Base-by-base conservation (phyloP, 2,329 filamentous ascomycete genomes). In the Clarireedia paspali region DNA sequence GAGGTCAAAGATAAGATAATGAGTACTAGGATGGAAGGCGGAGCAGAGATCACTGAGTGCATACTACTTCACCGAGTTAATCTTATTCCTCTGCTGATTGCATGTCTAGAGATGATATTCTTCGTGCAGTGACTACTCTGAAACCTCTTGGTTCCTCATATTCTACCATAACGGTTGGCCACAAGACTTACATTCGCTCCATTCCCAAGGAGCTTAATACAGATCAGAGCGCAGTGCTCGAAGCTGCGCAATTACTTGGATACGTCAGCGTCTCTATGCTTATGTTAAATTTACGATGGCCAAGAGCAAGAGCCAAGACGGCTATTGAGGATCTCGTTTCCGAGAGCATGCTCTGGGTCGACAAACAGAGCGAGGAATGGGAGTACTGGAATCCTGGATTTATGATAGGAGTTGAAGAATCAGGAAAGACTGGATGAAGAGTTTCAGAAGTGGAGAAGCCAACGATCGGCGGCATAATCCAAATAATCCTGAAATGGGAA, bases 141-240 rank as follows among this genome's bases (percentile, higher is more conserved):
- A 83, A 87, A 64, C 94, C 94, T 0, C 81, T 99, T 2, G 91
- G 91, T 0, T 90, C 89, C 0, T 89, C 91, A 17, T 96, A 96
- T 72, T 87, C 84, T 26, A 85, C 96, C 56, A 80, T 96, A 61
- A 84, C 80, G 54, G 88, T 99, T 59, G 94, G 94, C 6, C 84
- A 84, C 62, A 88, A 88, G 67, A 82, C 88, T 59, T 94, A 96
- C 72, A 92, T 99, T 54, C 83, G 94, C 27, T 95, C 90, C 3
- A 85, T 99, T 42, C 94, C 94, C 1, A 94, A 95, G 70, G 94
- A 99, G 73, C 79, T 99, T 60, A 96, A 95, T 70, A 91, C 84
- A 14, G 94, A 99, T 70, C 94, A 99, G 75, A 89, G 88, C 50
- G 89, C 87, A 2, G 92, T 96, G 12, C 80, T 99, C 6, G 94